phyloP scores from a whole-genome alignment of 1,284 basidiomycete genomes.

The Mycena citricolor region DNA sequence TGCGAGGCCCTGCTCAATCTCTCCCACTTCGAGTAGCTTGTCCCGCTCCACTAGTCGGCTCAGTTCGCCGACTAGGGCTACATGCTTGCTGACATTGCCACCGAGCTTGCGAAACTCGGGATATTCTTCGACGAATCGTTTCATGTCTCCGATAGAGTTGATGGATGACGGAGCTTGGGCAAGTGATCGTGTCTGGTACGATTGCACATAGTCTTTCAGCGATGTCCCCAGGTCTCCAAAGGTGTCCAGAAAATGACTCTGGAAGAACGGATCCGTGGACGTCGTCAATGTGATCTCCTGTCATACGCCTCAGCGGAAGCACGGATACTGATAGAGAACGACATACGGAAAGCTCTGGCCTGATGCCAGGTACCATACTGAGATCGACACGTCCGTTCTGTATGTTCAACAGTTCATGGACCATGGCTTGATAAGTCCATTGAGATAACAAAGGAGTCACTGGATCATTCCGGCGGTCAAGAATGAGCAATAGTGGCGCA shows the following conservation, averaged over 20 bases:
- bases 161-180: slow-evolving; percentile 80
- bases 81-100: slow-evolving; percentile 98
- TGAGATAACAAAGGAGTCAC: slow-evolving; percentile 97
- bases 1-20: slow-evolving; percentile 95
- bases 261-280: slow-evolving; percentile 93
- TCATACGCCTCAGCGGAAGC: slow-evolving; percentile 4
- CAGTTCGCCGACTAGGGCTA: slow-evolving; percentile 94
- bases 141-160: slow-evolving; percentile 97
- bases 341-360: slow-evolving; percentile 81
- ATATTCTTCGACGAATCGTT: slow-evolving; percentile 97
- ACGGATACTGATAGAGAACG: slow-evolving; percentile 1
- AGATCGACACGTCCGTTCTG: slow-evolving; percentile 92
- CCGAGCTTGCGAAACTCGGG: slow-evolving; percentile 96
- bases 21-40: slow-evolving; percentile 86
- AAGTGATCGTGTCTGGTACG: slow-evolving; percentile 87
- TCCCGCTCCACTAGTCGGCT: slow-evolving; percentile 87
- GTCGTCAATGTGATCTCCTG: slow-evolving; percentile 95
- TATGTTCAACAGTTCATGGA: slow-evolving; percentile 94
- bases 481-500: slow-evolving; percentile 71
- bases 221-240: slow-evolving; percentile 97
- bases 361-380: slow-evolving; percentile 82
- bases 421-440: slow-evolving; percentile 99
- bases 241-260: slow-evolving; percentile 87
- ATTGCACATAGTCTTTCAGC: slow-evolving; percentile 91
- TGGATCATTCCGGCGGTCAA: slow-evolving; percentile 95